Conservation (phyloP, 768 basidiomycete species). For the Lanmaoa pseudosensibilis region DNA sequence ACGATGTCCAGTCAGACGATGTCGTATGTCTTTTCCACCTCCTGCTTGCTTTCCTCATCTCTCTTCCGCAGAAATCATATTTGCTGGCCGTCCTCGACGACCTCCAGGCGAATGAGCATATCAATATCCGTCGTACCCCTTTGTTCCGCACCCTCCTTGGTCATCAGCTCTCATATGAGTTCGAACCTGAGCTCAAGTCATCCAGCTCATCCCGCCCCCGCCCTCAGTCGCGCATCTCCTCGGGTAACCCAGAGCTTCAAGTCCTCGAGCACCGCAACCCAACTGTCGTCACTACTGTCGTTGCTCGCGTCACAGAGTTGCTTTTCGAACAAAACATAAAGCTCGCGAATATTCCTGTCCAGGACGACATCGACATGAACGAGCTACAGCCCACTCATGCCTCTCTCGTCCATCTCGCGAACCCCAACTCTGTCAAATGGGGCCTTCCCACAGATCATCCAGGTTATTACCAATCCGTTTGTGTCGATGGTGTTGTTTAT, state of each 20-base stretch:
- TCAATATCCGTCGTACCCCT: slow-evolving; percentile 42
- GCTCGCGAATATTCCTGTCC: slow-evolving; percentile 33
- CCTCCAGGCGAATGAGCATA: slow-evolving; percentile 32
- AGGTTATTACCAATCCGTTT: slow-evolving; percentile 44
- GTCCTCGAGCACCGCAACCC: slow-evolving; percentile 38
- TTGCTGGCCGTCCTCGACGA: slow-evolving; percentile 39
- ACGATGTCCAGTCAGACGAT: slow-evolving; percentile 46
- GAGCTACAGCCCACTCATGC: slow-evolving; percentile 7
- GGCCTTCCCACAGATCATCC: slow-evolving; percentile 21
- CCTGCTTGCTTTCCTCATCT: slow-evolving; percentile 1
- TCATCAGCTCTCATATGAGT: slow-evolving; percentile 23
- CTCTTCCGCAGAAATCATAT: slow-evolving; percentile 43
- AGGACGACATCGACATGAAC: slow-evolving; percentile 30
- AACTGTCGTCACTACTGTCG: slow-evolving; percentile 47
- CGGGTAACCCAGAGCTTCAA: slow-evolving; percentile 25
- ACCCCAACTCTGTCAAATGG: slow-evolving; percentile 39
- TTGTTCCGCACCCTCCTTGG: slow-evolving; percentile 39
- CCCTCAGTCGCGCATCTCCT: slow-evolving; percentile 10
- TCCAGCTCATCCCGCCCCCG: slow-evolving; percentile 20
- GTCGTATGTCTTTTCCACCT: slow-evolving; percentile 39
- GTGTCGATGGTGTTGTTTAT: slow-evolving; percentile 60
- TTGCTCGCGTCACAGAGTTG: slow-evolving; percentile 45
- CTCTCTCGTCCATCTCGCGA: slow-evolving; percentile 27
- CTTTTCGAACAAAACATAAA: slow-evolving; percentile 49
- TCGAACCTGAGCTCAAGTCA: slow-evolving; percentile 10